Evolutionary conservation across 345 rosid genomes (phyloP), one percentile per base, ranked within the genome.

Genomic region (Melastoma malabathricum): DNA sequence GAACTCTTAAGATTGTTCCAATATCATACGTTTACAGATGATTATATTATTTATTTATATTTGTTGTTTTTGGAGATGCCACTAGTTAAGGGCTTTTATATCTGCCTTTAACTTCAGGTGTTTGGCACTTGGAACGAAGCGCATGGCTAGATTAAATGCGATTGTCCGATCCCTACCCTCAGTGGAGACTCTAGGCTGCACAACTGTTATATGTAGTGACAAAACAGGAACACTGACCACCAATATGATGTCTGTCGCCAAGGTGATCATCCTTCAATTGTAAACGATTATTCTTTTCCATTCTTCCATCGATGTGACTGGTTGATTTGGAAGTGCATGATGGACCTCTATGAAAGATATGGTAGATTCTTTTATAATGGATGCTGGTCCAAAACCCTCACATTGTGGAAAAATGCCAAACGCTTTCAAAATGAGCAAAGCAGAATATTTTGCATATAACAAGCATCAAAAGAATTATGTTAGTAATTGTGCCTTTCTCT

Each of bases 221-320:
- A 92, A 92, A 71, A 92, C 98, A 49, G 98, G 98, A 66, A 92
- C 97, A 60, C 74, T 92, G 69, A 92, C 98, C 16, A 92, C 98
- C 57, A 92, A 84, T 58, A 92, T 92, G 98, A 92, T 92, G 97
- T 92, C 98, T 22, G 95, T 87, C 62, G 70, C 95, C 43, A 92
- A 84, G 98, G 98, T 92, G 52, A 68, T 68, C 51, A 54, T 60
- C 55, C 23, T 18, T 54, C 46, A 6, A 29, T 10, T 43, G 46
- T 54, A 17, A 39, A 39, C 13, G 27, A 39, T 50, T 18, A 6
- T 56, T 34, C 19, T n/a, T 12, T 10, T n/a, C 52, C 47, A 27
- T 47, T 13, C 25, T 47, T 17, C 16, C 39, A 56, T n/a, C 13
- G 14, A 46, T 56, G 6, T 27, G 31, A 27, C 31, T 27, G 31